Conservation (phyloP, 2,329 filamentous ascomycete species). For the Epichloe scottii region DNA sequence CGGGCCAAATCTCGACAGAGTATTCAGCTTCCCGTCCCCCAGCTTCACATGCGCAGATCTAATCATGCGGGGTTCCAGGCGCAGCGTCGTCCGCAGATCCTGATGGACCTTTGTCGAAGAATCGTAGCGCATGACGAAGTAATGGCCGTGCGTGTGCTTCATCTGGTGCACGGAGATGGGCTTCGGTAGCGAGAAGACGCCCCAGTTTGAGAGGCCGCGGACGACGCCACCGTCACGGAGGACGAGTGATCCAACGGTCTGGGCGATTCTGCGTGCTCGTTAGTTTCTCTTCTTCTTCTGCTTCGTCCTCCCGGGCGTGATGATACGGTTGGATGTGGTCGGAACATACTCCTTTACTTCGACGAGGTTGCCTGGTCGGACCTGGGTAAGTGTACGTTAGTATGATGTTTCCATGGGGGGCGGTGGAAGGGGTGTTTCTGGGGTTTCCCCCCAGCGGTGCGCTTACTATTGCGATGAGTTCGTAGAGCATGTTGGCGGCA, state of each 20-base stretch:
- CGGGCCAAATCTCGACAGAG: slow-evolving; percentile 34
- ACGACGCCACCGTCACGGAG: slow-evolving; percentile 78
- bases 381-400: slow-evolving; percentile 37
- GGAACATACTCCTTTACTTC: slow-evolving; percentile 85
- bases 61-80: slow-evolving; percentile 82
- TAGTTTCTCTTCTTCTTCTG: not conserved
- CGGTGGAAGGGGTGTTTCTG: not conserved
- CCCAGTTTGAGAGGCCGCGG: slow-evolving; percentile 91
- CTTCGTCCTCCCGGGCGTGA: no score
- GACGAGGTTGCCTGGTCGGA: slow-evolving; percentile 75
- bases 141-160: slow-evolving; percentile 75
- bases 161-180: slow-evolving; percentile 70
- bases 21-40: slow-evolving; percentile 48
- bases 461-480: slow-evolving; percentile 87
- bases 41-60: slow-evolving; percentile 78
- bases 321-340: slow-evolving; percentile 1
- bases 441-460: no score
- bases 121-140: slow-evolving; percentile 98
- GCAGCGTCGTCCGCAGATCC: slow-evolving; percentile 60
- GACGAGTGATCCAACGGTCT: slow-evolving; percentile 70
- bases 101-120: slow-evolving; percentile 60
- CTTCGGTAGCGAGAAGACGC: slow-evolving; percentile 74
- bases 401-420: not conserved
- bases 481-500: slow-evolving; percentile 71
- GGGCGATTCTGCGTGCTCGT: slow-evolving; percentile 58